Evolutionary conservation across 345 rosid genomes (phyloP).

Genomic region (Arabis alpina): DNA sequence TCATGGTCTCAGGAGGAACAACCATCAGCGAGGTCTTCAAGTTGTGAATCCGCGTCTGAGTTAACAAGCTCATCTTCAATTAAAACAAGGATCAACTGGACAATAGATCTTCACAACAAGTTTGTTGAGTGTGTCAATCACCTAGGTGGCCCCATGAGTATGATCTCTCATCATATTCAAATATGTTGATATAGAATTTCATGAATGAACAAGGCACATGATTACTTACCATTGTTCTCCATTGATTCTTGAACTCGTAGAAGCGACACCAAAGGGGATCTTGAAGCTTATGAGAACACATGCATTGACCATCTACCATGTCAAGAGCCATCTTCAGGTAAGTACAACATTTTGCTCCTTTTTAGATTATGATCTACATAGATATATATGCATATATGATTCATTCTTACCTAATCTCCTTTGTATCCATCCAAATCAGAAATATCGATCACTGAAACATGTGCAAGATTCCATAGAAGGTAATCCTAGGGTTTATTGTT

Average conservation of each 20-base stretch:
- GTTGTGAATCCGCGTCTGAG: constrained; percentile 19
- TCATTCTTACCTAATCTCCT: too few relatives aligned
- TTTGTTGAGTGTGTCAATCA: constrained; percentile 71
- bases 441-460: too few relatives aligned
- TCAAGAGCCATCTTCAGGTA: constrained; percentile 95
- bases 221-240: not conserved
- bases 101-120: constrained; percentile 74
- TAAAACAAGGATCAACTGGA: constrained; percentile 76
- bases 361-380: not conserved
- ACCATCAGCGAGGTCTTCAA: constrained; percentile 4
- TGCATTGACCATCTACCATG: constrained; percentile 81
- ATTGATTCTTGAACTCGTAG: constrained; percentile 6
- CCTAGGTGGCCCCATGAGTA: constrained; percentile 77
- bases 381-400: too few relatives aligned
- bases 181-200: too few relatives aligned
- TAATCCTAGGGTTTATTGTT: too few relatives aligned
- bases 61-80: constrained; percentile 11
- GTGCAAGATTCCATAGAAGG: too few relatives aligned
- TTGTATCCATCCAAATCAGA: too few relatives aligned
- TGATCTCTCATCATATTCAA: constrained; percentile 39
- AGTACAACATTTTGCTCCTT: not conserved
- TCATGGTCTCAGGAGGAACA: constrained; percentile 15
- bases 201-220: not conserved
- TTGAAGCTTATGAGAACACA: constrained; percentile 76
- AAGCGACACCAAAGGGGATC: constrained; percentile 83